Base-by-base conservation (phyloP, 2,329 filamentous ascomycete genomes). In the Coccinonectria pachysandricola region DNA sequence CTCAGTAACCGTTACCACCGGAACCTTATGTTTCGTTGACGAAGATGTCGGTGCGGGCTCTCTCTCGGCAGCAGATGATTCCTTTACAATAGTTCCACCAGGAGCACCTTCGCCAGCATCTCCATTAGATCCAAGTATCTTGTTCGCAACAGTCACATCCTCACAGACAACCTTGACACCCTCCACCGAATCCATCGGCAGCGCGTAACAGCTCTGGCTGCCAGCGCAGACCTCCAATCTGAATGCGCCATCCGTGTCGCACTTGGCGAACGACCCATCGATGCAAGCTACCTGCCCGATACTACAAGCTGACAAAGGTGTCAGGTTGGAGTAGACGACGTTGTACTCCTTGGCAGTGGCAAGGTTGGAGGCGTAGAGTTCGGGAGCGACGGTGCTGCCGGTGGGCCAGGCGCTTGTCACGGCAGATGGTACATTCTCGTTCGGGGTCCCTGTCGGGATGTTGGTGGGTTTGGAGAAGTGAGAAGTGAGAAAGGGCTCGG, bases 281-380 rank as follows among this genome's bases (percentile, higher is more conserved):
- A 75, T 61, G 28, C 71, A 76, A 4, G 70, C 69, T 3, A 59
- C 54, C 31, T 73, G 64, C 14, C 53, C 54, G 2, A 43, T 27
- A 0, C 39, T 43, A 42, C 71, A 76, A 26, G 62, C 54, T 3
- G 65, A 63, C 12, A 60, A 37, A 5, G 57, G 49, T 1, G 58
- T 63, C 17, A 69, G 49, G 2, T 39, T 45, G 14, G 54, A 52
- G 34, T 67, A 71, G 13, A 64, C 35, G 7, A 49, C 35, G 45
- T 76, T 75, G 40, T 66, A 60, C 3, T 47, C 31, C 20, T 53
- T 48, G 7, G 65, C 64, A 18, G 53, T 37, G 7, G 53, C 53
- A 12, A 73, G 53, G 35, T 70, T 68, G 27, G 46, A 49, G 3
- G 57, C 56, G 27, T 65, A 61, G 3, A 54, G 46, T 6, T 53